Base-by-base conservation (phyloP, 495 filamentous ascomycete species). In the Rusavskia elegans region DNA sequence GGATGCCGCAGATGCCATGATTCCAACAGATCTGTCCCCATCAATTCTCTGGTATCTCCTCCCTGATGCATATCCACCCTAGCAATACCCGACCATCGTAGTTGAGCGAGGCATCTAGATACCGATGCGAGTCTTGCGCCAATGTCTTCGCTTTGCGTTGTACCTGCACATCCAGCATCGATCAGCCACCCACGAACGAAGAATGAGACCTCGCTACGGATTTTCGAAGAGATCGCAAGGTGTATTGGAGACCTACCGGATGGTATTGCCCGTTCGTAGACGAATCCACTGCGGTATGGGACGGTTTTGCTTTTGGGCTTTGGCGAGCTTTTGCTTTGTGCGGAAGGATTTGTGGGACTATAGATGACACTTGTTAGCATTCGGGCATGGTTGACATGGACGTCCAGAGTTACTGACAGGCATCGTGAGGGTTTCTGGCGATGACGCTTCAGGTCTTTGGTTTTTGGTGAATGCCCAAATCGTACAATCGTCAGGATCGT, bases 281-380 rank as follows among this genome's bases (percentile, higher is more conserved):
- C 92, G 84, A 70, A 98, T 97, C 92, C 92, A 98, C 80, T 98
- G 92, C 57, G 92, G 92, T 71, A 98, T 96, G 56, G 92, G 92
- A 63, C 93, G 80, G 84, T 97, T 98, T 78, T 95, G 89, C 77
- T 93, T 95, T 80, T 95, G 89, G 67, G 92, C 92, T 80, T 89
- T 95, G 66, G 93, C 92, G 77, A 98, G 92, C 92, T 98, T 98
- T 73, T 92, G 85, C 90, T 98, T 98, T 72, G 87, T 93, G 70
- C 86, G 84, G 86, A 96, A 96, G 66, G 88, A 87, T 82, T 96
- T 96, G 78, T 98, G 87, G 80, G 59, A 61, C 59, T 61, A 25
- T n/a, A 6, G 9, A 17, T 7, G 20, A 8, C 0, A 1, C 2
- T 46, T 13, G 14, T 30, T n/a, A 46, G 20, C 23, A 14, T 17